Evolutionary conservation across 2,329 filamentous ascomycete species (phyloP).

Genomic region (Ophiosphaerella herpotricha): DNA sequence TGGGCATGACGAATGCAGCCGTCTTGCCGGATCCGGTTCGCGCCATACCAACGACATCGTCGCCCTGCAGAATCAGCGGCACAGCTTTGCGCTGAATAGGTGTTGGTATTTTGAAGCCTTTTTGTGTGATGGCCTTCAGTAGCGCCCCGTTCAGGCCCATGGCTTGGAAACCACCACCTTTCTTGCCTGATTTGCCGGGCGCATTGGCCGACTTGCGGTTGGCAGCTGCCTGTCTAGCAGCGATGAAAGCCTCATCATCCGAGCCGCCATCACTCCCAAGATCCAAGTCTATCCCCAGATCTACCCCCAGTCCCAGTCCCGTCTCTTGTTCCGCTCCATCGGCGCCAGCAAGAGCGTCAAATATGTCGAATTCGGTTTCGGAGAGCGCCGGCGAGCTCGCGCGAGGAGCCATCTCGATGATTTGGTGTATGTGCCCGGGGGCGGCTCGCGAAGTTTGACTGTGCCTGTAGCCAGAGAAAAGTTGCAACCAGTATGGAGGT

Average conservation of each 20-base stretch:
- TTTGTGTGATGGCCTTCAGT: conserved; percentile 87
- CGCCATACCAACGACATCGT: conserved; percentile 99
- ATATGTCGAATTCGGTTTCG: conserved; percentile 90
- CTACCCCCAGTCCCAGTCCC: conserved; percentile 36
- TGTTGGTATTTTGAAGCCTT: conserved; percentile 94
- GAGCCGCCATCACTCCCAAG: conserved; percentile 61
- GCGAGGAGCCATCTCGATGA: conserved; percentile 68
- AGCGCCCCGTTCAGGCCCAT: conserved; percentile 87
- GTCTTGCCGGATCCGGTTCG: conserved; percentile 99
- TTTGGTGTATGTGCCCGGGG: conserved; percentile 1
- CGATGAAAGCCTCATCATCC: conserved; percentile 87
- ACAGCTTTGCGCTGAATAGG: conserved; percentile 98
- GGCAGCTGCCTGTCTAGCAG: conserved; percentile 80
- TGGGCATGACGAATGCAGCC: conserved; percentile 95
- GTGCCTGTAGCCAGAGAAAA: conserved; percentile 6
- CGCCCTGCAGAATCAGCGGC: conserved; percentile 82
- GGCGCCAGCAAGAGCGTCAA: conserved; percentile 72
- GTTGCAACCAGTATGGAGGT: conserved; percentile 2
- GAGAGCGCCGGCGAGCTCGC: conserved; percentile 81
- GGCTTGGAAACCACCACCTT: conserved; percentile 93
- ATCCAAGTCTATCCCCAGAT: conserved; percentile 42
- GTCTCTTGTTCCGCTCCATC: conserved; percentile 53
- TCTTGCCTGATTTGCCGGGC: conserved; percentile 82
- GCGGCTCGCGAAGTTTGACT: conserved; percentile 15
- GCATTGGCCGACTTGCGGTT: conserved; percentile 80